A percentile compares a stretch with the other conserved stretches of the same genome.
Evolutionary conservation across 2,329 filamentous ascomycete species (phyloP).

Genomic region (Aspergillus fijiensis): DNA sequence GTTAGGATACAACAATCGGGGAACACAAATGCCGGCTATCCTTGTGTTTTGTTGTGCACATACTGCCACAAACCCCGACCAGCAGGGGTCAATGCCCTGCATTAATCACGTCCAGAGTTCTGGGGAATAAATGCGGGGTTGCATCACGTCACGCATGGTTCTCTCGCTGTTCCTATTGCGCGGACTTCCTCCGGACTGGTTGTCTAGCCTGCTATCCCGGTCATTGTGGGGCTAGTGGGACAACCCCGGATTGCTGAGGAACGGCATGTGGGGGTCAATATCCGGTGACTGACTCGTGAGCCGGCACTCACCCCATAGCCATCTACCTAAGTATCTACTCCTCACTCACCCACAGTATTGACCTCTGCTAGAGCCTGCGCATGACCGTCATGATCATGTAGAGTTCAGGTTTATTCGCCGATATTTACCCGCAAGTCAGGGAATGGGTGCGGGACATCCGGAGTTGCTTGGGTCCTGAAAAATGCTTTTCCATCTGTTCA

Average conservation of each 20-base stretch:
- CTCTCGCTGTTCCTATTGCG: not conserved
- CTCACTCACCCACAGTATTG: not conserved
- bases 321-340: not conserved
- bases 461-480: not conserved
- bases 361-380: not conserved
- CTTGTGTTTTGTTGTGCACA: too few relatives aligned
- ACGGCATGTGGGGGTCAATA: not conserved
- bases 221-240: not conserved
- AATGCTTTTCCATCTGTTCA: not conserved
- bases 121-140: not conserved
- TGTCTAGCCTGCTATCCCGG: not conserved
- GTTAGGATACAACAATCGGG: not conserved
- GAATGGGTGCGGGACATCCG: not conserved
- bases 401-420: not conserved
- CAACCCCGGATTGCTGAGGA: not conserved
- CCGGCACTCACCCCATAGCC: not conserved
- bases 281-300: not conserved
- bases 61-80: not conserved
- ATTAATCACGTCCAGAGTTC: not conserved
- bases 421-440: constrained; percentile 1
- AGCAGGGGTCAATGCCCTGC: not conserved
- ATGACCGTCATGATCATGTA: not conserved
- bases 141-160: not conserved
- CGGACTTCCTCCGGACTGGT: not conserved
- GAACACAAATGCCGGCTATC: too few relatives aligned